A percentile compares a stretch with the other conserved stretches of the same genome.
These are phyloP conservation scores for Mycena rebaudengoi DNA, from an alignment of 768 basidiomycete species.

Conservation along the genomic window DNA sequence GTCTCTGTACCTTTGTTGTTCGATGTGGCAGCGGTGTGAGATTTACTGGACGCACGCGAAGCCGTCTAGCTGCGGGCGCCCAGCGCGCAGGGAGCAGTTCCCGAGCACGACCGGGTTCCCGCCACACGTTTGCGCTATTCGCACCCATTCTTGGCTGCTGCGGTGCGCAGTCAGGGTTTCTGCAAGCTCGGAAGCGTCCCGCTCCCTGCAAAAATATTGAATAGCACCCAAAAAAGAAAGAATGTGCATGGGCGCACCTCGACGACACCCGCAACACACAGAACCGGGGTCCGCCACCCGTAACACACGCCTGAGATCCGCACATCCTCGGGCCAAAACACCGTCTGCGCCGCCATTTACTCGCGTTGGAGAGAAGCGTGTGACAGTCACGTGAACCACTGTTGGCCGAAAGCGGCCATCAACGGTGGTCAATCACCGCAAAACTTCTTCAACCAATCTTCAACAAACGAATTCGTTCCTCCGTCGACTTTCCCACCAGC, in stretches of 20 bases:
- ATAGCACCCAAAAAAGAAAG: too few species aligned
- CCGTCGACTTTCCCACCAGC: slow-evolving; percentile 90
- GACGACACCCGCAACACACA: slow-evolving; percentile 64
- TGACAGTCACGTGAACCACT: slow-evolving; percentile 47
- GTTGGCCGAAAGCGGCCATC: too few species aligned
- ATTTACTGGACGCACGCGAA: too few species aligned
- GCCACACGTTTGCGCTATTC: slow-evolving; percentile 32
- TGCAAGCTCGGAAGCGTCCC: slow-evolving; percentile 29
- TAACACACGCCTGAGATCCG: slow-evolving; percentile 59
- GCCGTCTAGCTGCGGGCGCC: too few species aligned
- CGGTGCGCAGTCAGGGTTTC: slow-evolving; percentile 25
- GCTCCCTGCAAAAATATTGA: slow-evolving; percentile 8
- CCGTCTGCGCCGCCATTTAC: slow-evolving; percentile 39
- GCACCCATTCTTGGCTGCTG: slow-evolving; percentile 37
- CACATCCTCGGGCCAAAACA: slow-evolving; percentile 70
- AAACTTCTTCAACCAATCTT: too few species aligned
- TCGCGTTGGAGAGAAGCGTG: too few species aligned
- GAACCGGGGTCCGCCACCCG: slow-evolving; percentile 60
- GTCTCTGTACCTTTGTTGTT: slow-evolving; percentile 21
- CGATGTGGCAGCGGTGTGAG: too few species aligned
- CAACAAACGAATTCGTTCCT: slow-evolving; percentile 64
- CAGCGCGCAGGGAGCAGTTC: slow-evolving; percentile 39
- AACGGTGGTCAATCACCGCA: too few species aligned
- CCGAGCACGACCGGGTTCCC: slow-evolving; percentile 46
- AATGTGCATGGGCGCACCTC: too few species aligned